Conservation (phyloP, 176 grass and related monocot genomes). For the Melocanna baccifera region DNA sequence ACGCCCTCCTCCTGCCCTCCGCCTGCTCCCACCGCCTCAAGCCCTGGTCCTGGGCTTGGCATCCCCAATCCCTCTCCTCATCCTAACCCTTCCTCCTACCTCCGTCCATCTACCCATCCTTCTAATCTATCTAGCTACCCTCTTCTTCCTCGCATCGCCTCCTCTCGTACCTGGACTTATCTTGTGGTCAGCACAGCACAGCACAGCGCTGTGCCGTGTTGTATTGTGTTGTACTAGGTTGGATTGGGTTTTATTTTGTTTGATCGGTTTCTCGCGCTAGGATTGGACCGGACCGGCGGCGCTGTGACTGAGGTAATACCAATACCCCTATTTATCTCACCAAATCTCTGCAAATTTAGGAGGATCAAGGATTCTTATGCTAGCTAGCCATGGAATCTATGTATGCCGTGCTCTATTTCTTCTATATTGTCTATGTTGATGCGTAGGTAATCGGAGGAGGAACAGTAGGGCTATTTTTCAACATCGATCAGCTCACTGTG, state of each 20-base stretch:
- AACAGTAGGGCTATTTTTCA: not conserved
- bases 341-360: not conserved
- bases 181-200: not conserved
- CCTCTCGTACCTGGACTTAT: not conserved
- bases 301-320: not conserved
- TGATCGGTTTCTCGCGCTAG: not conserved
- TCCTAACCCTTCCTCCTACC: not conserved
- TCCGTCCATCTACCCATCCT: not conserved
- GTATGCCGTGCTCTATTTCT: not conserved
- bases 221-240: not conserved
- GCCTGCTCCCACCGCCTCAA: constrained; percentile 62
- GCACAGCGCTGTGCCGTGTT: too few relatives aligned
- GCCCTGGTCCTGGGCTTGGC: constrained; percentile 45
- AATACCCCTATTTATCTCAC: not conserved
- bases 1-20: constrained; percentile 28
- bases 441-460: not conserved
- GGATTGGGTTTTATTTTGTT: not conserved
- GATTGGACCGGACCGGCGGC: not conserved
- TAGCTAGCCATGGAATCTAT: not conserved
- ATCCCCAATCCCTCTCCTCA: not conserved
- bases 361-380: not conserved
- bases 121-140: not conserved
- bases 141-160: not conserved
- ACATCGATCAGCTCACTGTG: not conserved
- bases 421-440: not conserved